Evolutionary conservation across 176 grass and related monocot species (phyloP).

Genomic region (Pontederia crassipes): DNA sequence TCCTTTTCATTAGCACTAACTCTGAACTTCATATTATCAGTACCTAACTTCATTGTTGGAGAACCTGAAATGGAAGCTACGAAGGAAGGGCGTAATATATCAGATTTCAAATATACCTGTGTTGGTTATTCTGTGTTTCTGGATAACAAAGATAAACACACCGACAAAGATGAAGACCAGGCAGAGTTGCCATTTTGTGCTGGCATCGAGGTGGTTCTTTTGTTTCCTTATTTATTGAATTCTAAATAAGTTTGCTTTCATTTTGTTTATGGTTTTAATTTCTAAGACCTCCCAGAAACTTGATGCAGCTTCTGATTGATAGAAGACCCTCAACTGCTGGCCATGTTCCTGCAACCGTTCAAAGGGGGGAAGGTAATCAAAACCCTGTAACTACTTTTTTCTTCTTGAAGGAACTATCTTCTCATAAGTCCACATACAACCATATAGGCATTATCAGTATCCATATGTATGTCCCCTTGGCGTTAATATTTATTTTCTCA

Average conservation of each 20-base stretch:
- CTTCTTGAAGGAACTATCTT: background rate
- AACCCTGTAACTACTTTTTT: too few relatives aligned
- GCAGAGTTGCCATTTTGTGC: conserved; percentile 70
- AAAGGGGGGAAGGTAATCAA: conserved; percentile 5
- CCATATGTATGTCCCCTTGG: background rate
- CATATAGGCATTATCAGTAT: background rate
- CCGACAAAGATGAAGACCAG: conserved; percentile 35
- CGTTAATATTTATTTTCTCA: background rate
- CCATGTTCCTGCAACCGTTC: background rate
- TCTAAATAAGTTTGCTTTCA: background rate
- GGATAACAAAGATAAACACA: conserved; percentile 34
- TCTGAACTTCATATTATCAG: conserved; percentile 16
- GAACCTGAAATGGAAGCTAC: conserved; percentile 49
- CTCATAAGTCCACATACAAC: background rate
- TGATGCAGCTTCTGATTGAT: background rate
- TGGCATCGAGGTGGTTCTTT: conserved; percentile 69
- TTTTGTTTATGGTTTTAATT: background rate
- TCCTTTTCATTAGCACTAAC: background rate
- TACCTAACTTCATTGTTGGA: conserved; percentile 48
- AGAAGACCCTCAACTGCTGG: background rate
- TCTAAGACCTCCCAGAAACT: background rate
- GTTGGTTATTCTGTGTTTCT: conserved; percentile 80
- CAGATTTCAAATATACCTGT: conserved; percentile 69
- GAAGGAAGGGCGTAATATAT: conserved; percentile 39
- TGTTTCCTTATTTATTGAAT: background rate